These are phyloP conservation scores for Allomyces macrogynus DNA, from an alignment of 192 early-diverging fungal species.

Conservation along the genomic window DNA sequence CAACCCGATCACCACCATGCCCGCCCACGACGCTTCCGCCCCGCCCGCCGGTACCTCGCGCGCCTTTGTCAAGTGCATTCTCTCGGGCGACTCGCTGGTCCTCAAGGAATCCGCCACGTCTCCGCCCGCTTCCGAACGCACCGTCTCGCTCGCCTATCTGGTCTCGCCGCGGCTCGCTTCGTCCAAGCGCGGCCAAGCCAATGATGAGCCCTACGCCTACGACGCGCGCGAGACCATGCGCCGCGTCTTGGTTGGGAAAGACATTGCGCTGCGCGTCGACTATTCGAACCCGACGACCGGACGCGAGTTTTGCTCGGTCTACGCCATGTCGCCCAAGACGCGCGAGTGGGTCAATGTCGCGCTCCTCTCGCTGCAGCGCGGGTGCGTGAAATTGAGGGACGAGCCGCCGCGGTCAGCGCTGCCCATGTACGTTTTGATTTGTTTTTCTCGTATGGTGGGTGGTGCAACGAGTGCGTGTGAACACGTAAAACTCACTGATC, in stretches of 20 bases:
- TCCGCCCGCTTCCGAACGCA: slow-evolving; percentile 68
- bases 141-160: slow-evolving; percentile 62
- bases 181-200: slow-evolving; percentile 40
- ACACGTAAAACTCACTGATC: too few species aligned
- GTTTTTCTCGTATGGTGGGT: slow-evolving; percentile 10
- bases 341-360: slow-evolving; percentile 46
- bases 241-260: slow-evolving; percentile 65
- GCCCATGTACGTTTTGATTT: slow-evolving; percentile 2
- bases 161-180: slow-evolving; percentile 64
- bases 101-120: slow-evolving; percentile 55
- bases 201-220: slow-evolving; percentile 74
- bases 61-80: slow-evolving; percentile 67
- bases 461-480: slow-evolving; percentile 2
- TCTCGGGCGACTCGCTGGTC: slow-evolving; percentile 83
- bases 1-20: too few species aligned
- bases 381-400: slow-evolving; percentile 65
- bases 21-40: background rate
- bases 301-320: slow-evolving; percentile 43
- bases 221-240: slow-evolving; percentile 80
- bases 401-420: slow-evolving; percentile 19
- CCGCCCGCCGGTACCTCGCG: background rate
- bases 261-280: slow-evolving; percentile 54
- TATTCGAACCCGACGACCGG: slow-evolving; percentile 18
- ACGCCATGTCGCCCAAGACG: slow-evolving; percentile 19
- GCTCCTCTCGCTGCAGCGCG: slow-evolving; percentile 50